Percentiles rank a stretch among this genome's conserved stretches.
These are phyloP conservation scores for Hanseniaspora pseudoguilliermondii DNA, from an alignment of 805 yeast species.

Conservation along the genomic window DNA sequence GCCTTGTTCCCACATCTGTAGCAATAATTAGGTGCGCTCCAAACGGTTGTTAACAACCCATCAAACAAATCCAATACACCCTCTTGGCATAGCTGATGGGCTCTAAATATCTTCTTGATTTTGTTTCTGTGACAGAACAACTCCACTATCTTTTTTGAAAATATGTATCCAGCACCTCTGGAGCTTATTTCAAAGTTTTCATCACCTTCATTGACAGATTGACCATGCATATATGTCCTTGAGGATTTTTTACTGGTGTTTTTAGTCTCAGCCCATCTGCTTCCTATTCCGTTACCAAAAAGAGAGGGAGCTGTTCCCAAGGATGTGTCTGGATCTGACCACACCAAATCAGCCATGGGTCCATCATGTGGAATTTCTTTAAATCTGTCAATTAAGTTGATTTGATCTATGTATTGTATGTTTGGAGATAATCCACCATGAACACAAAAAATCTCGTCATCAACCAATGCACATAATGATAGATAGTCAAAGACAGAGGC, in stretches of 20 bases:
- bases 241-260: slow-evolving; percentile 16
- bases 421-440: slow-evolving; percentile 96
- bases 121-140: slow-evolving; percentile 68
- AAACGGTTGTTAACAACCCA: slow-evolving; percentile 85
- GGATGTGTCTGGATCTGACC: slow-evolving; percentile 90
- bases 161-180: slow-evolving; percentile 95
- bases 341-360: slow-evolving; percentile 96
- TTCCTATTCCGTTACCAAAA: slow-evolving; percentile 30
- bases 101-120: slow-evolving; percentile 73
- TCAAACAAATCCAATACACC: slow-evolving; percentile 88
- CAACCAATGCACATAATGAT: slow-evolving; percentile 79
- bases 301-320: background rate
- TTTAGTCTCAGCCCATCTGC: slow-evolving; percentile 5
- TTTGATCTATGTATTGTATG: slow-evolving; percentile 86
- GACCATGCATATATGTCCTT: background rate
- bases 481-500: slow-evolving; percentile 89
- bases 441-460: slow-evolving; percentile 79
- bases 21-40: slow-evolving; percentile 98
- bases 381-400: slow-evolving; percentile 77
- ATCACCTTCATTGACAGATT: background rate
- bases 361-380: slow-evolving; percentile 98
- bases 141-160: slow-evolving; percentile 82
- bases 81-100: slow-evolving; percentile 93
- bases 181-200: slow-evolving; percentile 77
- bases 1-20: slow-evolving; percentile 95